Percentiles rank a stretch among this genome's conserved stretches.
Evolutionary conservation across 257 asterid species (phyloP).

Genomic region (Asclepias syriaca): DNA sequence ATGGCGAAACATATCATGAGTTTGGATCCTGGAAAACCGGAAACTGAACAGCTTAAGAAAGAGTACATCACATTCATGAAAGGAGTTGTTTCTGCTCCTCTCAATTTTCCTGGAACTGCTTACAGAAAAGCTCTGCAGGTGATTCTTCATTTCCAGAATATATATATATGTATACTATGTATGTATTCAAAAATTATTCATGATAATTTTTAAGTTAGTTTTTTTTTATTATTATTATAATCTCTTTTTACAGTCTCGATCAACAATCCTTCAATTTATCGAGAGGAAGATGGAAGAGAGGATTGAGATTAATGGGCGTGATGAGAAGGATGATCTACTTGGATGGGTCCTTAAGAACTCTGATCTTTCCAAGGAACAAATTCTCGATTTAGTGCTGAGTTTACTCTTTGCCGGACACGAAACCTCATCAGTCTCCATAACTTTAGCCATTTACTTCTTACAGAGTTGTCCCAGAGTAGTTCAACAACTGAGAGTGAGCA

Average conservation of each 20-base stretch:
- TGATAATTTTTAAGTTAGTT: neutral
- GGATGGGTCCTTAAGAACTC: constrained; percentile 86
- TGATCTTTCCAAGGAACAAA: constrained; percentile 72
- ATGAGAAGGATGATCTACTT: constrained; percentile 59
- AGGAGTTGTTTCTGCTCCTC: constrained; percentile 91
- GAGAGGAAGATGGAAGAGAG: constrained; percentile 77
- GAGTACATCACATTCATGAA: constrained; percentile 94
- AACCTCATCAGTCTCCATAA: constrained; percentile 77
- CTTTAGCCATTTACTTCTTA: constrained; percentile 73
- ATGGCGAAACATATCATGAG: constrained; percentile 97
- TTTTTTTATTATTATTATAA: neutral
- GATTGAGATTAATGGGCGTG: constrained; percentile 19
- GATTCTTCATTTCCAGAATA: neutral
- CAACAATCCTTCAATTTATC: constrained; percentile 66
- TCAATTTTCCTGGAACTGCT: constrained; percentile 93
- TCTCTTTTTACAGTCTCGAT: constrained; percentile 50
- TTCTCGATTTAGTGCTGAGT: constrained; percentile 74
- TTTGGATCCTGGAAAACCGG: constrained; percentile 64
- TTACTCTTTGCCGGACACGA: constrained; percentile 90
- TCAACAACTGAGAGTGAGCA: constrained; percentile 42
- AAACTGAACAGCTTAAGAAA: constrained; percentile 65
- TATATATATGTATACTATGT: no score
- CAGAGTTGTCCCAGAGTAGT: constrained; percentile 65
- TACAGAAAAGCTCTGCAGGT: constrained; percentile 79
- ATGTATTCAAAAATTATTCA: neutral